A percentile compares a stretch with the other conserved stretches of the same genome.
Conservation (phyloP, 108 stramenopile species). For the Cyclostephanos invisitatus region DNA sequence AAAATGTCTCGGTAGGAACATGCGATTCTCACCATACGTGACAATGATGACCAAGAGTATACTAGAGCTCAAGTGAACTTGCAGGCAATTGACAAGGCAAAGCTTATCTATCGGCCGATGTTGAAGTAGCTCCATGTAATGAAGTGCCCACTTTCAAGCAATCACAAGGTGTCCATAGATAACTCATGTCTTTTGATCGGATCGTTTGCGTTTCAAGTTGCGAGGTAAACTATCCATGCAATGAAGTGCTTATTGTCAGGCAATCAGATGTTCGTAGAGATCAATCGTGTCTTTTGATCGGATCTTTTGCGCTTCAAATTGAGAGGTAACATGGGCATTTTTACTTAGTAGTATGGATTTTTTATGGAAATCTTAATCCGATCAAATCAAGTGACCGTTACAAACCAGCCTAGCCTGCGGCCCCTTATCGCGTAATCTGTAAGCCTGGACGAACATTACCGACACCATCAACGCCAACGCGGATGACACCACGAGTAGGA, state of each 20-base stretch:
- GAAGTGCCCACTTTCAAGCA: too few species aligned
- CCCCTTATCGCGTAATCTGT: constrained; percentile 27
- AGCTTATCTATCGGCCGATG: background rate
- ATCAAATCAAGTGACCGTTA: constrained; percentile 37
- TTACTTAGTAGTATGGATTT: too few species aligned
- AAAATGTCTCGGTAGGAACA: too few species aligned
- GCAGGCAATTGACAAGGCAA: background rate
- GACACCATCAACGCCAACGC: constrained; percentile 20
- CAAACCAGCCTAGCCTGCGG: constrained; percentile 40
- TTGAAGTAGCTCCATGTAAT: too few species aligned
- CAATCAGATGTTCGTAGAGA: too few species aligned
- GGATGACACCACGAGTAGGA: constrained; percentile 24
- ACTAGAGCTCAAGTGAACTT: background rate
- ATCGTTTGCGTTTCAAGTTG: too few species aligned
- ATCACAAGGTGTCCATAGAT: background rate
- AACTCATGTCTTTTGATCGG: too few species aligned
- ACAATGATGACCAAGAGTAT: background rate
- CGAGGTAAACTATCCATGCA: too few species aligned
- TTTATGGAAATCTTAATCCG: background rate
- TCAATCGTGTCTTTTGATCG: too few species aligned
- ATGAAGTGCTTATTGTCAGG: too few species aligned
- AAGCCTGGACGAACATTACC: constrained; percentile 33
- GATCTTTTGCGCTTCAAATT: too few species aligned
- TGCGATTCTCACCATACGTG: background rate
- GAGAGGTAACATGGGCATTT: too few species aligned